Base-by-base conservation (phyloP, 371 early-diverging fungal genomes). In the Actinomortierella ambigua region DNA sequence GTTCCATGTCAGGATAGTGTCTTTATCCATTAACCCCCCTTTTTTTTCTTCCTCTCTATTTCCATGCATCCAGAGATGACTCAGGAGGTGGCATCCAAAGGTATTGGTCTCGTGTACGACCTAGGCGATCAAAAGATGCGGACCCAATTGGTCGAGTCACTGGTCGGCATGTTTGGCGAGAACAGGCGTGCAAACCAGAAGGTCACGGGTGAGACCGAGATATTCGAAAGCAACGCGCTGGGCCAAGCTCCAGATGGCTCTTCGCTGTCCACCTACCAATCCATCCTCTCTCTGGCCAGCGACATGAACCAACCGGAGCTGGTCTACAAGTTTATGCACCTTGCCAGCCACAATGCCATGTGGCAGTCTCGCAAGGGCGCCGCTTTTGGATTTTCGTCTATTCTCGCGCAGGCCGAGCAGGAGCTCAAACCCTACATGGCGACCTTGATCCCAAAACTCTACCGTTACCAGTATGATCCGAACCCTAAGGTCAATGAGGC, bases 291-390 rank as follows among this genome's bases (percentile, higher is more conserved):
- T 1, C 80, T 97, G 17, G 97, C 97, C 0, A 87, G 92, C 15
- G 97, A 97, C 50, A 82, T 97, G 78, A 94, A 94, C 58, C 94
- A 95, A 49, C 95, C 98, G 13, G 94, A 96, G 52, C 81, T 97
- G 15, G 93, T 95, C n/a, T 96, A 96, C 80, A 91, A 93, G 63
- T 94, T 97, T 61, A 93, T 97, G 93, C 89, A 90, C 43, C 81
- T 97, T 17, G 97, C 97, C 0, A 91, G 93, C 40, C 93, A 95
- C 65, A 89, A 92, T 60, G 92, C 93, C 14, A 84, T 92, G 80
- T 94, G 95, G 95, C 89, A 91, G 57, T 92, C 95, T 13, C 85
- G 95, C n/a, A 84, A 92, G 28, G 96, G 96, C 29, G 94, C 95
- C 8, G 89, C 92, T 1, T 91, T 94, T 76, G 96, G 95, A 15